phyloP scores from a whole-genome alignment of 768 basidiomycete species.

The Astraeus odoratus region DNA sequence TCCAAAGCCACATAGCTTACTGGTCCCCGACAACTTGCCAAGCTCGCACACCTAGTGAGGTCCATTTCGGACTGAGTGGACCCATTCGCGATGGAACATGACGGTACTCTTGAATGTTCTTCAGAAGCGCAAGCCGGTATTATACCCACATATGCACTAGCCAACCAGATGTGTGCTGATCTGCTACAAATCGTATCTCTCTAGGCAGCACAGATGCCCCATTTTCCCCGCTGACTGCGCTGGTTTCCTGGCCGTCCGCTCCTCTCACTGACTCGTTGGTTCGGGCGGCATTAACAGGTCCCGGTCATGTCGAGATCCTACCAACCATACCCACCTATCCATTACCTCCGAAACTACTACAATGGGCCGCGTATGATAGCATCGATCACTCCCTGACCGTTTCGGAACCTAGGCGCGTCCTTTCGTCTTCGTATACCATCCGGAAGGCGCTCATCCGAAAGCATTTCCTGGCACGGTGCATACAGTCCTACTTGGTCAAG shows the following conservation, averaged over 20 bases:
- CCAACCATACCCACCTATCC: slow-evolving; percentile 17
- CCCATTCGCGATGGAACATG: no score
- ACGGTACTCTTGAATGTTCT: no score
- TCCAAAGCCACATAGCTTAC: no score
- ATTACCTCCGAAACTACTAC: slow-evolving; percentile 34
- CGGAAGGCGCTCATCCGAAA: slow-evolving; percentile 93
- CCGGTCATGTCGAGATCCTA: slow-evolving; percentile 26
- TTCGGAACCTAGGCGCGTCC: slow-evolving; percentile 37
- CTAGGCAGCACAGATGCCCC: not conserved
- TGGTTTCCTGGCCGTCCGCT: slow-evolving; percentile 49
- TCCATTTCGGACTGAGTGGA: no score
- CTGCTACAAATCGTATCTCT: no score
- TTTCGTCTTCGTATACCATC: slow-evolving; percentile 82
- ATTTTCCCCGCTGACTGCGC: slow-evolving; percentile 17
- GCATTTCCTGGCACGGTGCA: slow-evolving; percentile 76
- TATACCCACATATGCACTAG: no score
- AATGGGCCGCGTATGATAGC: slow-evolving; percentile 87
- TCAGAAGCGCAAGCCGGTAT: no score
- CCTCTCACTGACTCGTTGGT: slow-evolving; percentile 48
- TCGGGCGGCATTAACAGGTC: slow-evolving; percentile 31
- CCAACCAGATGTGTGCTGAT: no score
- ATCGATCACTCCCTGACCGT: slow-evolving; percentile 73
- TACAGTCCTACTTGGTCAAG: slow-evolving; percentile 69
- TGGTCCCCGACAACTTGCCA: no score
- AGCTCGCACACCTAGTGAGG: no score